Conservation (phyloP, 1,284 basidiomycete species). For the Prillingera fragicola region DNA sequence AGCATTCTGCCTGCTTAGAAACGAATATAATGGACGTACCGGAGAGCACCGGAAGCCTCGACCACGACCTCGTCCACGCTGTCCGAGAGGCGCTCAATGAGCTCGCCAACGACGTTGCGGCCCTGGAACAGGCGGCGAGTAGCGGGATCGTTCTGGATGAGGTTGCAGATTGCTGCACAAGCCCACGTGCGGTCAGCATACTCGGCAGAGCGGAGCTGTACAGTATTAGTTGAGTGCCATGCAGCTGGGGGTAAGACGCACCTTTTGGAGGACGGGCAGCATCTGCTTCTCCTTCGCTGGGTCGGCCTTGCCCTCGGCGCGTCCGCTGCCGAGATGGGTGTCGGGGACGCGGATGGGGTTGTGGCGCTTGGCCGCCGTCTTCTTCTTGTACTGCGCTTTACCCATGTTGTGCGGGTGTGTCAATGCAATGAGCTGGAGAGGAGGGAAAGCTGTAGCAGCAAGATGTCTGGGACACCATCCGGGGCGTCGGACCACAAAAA, state of each 20-base stretch:
- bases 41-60: conserved; percentile 75
- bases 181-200: conserved; percentile 80
- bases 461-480: too few species aligned
- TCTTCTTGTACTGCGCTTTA: conserved; percentile 74
- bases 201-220: conserved; percentile 55
- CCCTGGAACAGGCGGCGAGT: conserved; percentile 81
- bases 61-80: conserved; percentile 77
- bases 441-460: too few species aligned
- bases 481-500: too few species aligned
- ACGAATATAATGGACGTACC: conserved; percentile 51
- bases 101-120: conserved; percentile 77
- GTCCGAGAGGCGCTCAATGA: conserved; percentile 78
- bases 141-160: conserved; percentile 82
- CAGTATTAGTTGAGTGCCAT: not conserved
- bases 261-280: conserved; percentile 81
- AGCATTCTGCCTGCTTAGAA: not conserved
- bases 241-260: conserved; percentile 30
- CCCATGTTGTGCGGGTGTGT: conserved; percentile 56
- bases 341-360: conserved; percentile 88
- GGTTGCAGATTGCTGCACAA: conserved; percentile 81
- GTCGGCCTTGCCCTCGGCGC: conserved; percentile 36
- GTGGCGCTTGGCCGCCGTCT: conserved; percentile 62
- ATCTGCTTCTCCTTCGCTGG: conserved; percentile 67
- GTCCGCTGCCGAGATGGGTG: conserved; percentile 72
- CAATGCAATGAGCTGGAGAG: not conserved